These are phyloP conservation scores for Colletotrichum coccodes DNA, from an alignment of 2,329 filamentous ascomycete species.

Conservation along the genomic window DNA sequence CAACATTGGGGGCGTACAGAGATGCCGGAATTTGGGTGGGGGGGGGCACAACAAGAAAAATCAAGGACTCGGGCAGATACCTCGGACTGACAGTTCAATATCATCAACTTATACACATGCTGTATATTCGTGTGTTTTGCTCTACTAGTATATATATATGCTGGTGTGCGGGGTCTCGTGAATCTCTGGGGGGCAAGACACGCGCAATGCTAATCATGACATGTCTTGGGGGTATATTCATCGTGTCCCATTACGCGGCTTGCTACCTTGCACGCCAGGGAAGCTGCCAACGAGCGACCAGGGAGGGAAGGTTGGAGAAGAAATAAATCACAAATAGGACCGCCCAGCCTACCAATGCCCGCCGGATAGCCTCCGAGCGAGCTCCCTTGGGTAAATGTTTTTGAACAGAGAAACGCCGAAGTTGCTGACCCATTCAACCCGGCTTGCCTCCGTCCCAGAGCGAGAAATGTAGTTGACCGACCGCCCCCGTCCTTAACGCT, in stretches of 20 bases:
- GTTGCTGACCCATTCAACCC: not conserved
- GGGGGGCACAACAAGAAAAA: not conserved
- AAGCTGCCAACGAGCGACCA: not conserved
- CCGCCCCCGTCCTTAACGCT: slow-evolving; percentile 18
- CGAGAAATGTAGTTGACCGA: slow-evolving; percentile 7
- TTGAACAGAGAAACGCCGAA: slow-evolving; percentile 22
- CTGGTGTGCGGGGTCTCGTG: not conserved
- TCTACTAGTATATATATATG: not conserved
- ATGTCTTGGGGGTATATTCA: slow-evolving; percentile 29
- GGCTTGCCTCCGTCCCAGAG: slow-evolving; percentile 8
- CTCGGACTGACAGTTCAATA: slow-evolving; percentile 11
- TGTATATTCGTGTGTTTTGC: not conserved
- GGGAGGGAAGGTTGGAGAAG: not conserved
- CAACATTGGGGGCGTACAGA: slow-evolving; percentile 25
- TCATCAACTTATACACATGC: slow-evolving; percentile 9
- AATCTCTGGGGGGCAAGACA: not conserved
- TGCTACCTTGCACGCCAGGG: not conserved
- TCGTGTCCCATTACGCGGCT: slow-evolving; percentile 24
- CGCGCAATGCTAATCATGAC: slow-evolving; percentile 24
- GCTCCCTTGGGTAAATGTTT: not conserved
- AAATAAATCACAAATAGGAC: not conserved
- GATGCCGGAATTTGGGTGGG: not conserved
- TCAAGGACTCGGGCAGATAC: slow-evolving; percentile 21
- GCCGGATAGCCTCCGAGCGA: not conserved
- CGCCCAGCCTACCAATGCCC: slow-evolving; percentile 1